phyloP scores from a whole-genome alignment of 202 grass and related monocot species.

The Dendrocalamus latiflorus region DNA sequence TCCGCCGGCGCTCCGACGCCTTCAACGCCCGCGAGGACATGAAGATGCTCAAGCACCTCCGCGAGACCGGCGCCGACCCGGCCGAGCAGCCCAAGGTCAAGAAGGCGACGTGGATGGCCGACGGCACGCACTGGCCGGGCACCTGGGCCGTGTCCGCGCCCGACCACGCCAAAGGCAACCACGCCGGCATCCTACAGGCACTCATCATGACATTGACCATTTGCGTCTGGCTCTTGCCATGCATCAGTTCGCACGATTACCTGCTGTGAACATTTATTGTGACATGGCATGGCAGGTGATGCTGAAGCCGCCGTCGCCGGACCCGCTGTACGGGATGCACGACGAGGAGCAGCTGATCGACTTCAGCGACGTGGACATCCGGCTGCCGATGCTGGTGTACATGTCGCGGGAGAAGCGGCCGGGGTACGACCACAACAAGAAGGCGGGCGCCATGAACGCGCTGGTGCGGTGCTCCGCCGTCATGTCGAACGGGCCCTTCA shows the following conservation, averaged over 20 bases:
- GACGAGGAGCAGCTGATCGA: constrained; percentile 78
- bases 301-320: constrained; percentile 71
- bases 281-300: constrained; percentile 55
- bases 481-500: constrained; percentile 81
- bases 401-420: constrained; percentile 80
- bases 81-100: constrained; percentile 73
- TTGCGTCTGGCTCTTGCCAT: neutral
- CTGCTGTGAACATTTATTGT: neutral
- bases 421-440: constrained; percentile 93
- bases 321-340: constrained; percentile 60
- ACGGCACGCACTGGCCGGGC: constrained; percentile 90
- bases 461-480: constrained; percentile 81
- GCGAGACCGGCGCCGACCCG: constrained; percentile 67
- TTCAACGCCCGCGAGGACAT: constrained; percentile 98
- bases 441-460: constrained; percentile 85
- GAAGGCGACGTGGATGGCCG: too few species aligned
- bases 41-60: constrained; percentile 90
- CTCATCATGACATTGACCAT: neutral
- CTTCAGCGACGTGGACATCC: constrained; percentile 78
- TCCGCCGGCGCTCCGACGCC: constrained; percentile 73
- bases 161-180: constrained; percentile 78
- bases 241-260: neutral
- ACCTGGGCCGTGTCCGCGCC: constrained; percentile 50
- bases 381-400: constrained; percentile 92
- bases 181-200: constrained; percentile 83